These are phyloP conservation scores for Cinchona pubescens DNA, from an alignment of 257 asterid species.

Conservation along the genomic window DNA sequence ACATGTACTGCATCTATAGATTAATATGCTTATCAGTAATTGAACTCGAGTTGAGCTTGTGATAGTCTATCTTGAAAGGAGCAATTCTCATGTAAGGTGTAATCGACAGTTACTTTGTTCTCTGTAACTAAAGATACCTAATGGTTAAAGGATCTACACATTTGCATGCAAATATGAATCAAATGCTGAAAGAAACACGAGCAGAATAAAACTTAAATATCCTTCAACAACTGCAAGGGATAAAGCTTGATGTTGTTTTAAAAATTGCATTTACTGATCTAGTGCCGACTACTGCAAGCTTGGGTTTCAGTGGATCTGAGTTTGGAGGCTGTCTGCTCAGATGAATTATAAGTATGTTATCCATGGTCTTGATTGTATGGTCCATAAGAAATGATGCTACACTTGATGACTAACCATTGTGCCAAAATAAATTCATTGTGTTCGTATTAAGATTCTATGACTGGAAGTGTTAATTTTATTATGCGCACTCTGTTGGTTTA, in stretches of 20 bases:
- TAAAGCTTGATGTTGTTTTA: neutral
- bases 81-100: neutral
- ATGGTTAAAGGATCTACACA: neutral
- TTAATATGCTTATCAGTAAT: neutral
- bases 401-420: neutral
- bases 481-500: neutral
- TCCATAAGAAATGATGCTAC: neutral
- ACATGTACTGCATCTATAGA: neutral
- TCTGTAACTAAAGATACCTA: neutral
- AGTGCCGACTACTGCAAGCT: neutral
- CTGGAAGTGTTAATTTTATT: neutral
- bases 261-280: neutral
- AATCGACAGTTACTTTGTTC: too few species aligned
- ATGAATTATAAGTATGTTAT: neutral
- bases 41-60: neutral
- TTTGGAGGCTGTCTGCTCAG: conserved; percentile 2
- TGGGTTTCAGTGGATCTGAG: neutral
- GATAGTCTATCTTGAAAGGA: neutral
- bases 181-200: neutral
- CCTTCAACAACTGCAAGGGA: neutral
- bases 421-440: too few species aligned
- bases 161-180: too few species aligned
- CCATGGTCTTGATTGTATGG: too few species aligned
- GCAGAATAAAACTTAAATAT: neutral
- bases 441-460: too few species aligned